Percentiles rank a stretch among this genome's conserved stretches.
Conservation (phyloP, 192 early-diverging fungal species). For the Coemansia aciculifera region DNA sequence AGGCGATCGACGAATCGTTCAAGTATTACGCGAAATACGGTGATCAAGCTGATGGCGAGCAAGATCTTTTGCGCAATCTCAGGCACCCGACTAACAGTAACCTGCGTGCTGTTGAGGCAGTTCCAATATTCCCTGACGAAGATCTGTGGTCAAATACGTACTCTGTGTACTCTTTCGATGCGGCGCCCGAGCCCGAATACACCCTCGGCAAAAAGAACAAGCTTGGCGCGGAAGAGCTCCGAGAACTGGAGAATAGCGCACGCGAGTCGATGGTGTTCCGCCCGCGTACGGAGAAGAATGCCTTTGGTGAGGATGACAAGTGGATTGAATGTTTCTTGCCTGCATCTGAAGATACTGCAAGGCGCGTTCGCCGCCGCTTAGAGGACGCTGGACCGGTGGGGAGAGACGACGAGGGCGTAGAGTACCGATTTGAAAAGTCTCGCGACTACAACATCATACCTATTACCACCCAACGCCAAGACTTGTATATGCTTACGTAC, state of each 20-base stretch:
- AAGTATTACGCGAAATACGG: conserved; percentile 30
- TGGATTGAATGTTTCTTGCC: conserved; percentile 52
- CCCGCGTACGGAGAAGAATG: conserved; percentile 29
- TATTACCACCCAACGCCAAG: conserved; percentile 23
- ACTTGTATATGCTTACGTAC: conserved; percentile 38
- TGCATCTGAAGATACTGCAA: conserved; percentile 23
- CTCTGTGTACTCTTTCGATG: conserved; percentile 37
- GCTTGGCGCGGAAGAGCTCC: conserved; percentile 13
- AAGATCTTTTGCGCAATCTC: conserved; percentile 32
- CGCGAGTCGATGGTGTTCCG: conserved; percentile 44
- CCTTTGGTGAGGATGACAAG: conserved; percentile 42
- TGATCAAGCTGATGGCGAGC: conserved; percentile 21
- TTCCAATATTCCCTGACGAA: conserved; percentile 44
- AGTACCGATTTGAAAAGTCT: conserved; percentile 38
- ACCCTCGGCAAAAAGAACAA: neutral
- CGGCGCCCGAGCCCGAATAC: conserved; percentile 44
- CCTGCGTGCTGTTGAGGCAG: conserved; percentile 41
- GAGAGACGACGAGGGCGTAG: conserved; percentile 23
- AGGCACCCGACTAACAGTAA: conserved; percentile 47
- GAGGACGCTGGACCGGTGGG: neutral
- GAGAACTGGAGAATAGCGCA: conserved; percentile 24
- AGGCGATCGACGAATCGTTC: conserved; percentile 50
- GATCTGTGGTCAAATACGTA: conserved; percentile 44
- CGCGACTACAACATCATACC: conserved; percentile 40
- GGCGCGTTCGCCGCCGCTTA: conserved; percentile 17